Evolutionary conservation across 2,329 filamentous ascomycete species (phyloP), one percentile per base, ranked within the genome.

Genomic region (Incumbomyces lentus): DNA sequence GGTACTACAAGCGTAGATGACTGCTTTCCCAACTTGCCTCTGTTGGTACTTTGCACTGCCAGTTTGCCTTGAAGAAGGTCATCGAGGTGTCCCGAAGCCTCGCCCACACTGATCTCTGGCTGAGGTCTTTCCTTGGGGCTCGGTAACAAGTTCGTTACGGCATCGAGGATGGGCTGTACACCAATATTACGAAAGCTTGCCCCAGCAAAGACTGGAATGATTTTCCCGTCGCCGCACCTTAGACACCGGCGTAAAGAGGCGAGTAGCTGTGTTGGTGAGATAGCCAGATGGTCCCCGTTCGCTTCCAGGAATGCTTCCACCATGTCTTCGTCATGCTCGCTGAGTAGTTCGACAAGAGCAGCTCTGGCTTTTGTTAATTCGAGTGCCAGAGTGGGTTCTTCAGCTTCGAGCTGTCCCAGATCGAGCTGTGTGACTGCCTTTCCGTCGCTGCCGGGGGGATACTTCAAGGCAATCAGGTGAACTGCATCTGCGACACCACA

Each of bases 111-210:
- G 43, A 95, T 78, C 56, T 88, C 81, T 1, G 87, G 76, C 58
- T 90, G 84, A 7, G 86, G 84, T 14, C 86, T 75, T 59, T 95
- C 87, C 1, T 74, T 68, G 0, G 92, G 92, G 53, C 80, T 86
- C 0, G 92, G 92, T 2, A 96, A 72, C 38, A 95, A 82, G 59
- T 95, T 86, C 7, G 87, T 79, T 11, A 96, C 80, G 32, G 86
- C 86, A 62, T 96, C 88, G 44, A 96, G 75, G 17, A 98, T 71
- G 22, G 89, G 87, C 62, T 95, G 87, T 3, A 96, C 88, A 6
- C 92, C 92, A 51, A 96, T 86, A 54, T 96, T 95, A 35, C 84
- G 80, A 64, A 96, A 88, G 63, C 89, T 95, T 4, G 90, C 89
- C 2, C 90, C 90, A 1, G 86, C 86, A 64, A 95, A 93, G 0